phyloP scores from a whole-genome alignment of 1,139 yeast species.

The Yamadazyma songkhlaensis region DNA sequence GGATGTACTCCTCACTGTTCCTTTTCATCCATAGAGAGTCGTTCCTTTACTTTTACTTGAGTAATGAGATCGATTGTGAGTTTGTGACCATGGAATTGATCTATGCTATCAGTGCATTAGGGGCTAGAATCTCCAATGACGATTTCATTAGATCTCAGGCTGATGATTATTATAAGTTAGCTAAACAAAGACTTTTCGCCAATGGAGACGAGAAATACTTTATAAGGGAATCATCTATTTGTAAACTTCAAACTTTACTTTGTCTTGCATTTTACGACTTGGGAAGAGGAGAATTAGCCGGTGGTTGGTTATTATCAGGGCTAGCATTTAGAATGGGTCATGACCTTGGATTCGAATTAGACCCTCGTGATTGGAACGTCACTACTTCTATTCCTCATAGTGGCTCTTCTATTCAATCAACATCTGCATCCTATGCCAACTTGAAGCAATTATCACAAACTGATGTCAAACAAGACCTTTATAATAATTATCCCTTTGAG shows the following conservation, averaged over 20 bases:
- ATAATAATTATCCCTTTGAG: slow-evolving; percentile 11
- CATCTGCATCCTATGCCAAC: no score
- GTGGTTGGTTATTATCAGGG: slow-evolving; percentile 14
- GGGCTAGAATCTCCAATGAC: no score
- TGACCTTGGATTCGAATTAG: slow-evolving; percentile 13
- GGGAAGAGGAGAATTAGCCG: slow-evolving; percentile 11
- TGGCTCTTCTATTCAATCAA: no score
- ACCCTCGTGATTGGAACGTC: slow-evolving; percentile 14
- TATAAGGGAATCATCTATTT: slow-evolving; percentile 9
- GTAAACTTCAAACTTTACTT: slow-evolving; percentile 11
- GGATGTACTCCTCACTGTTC: slow-evolving; percentile 6
- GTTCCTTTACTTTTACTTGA: no score
- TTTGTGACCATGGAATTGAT: no score
- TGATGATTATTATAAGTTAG: slow-evolving; percentile 7
- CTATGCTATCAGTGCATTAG: no score
- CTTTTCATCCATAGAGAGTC: neutral
- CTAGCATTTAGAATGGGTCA: slow-evolving; percentile 12
- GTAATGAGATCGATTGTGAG: no score
- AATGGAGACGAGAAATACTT: slow-evolving; percentile 6
- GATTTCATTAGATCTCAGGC: neutral
- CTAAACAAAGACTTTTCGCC: slow-evolving; percentile 4
- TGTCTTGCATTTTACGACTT: slow-evolving; percentile 14
- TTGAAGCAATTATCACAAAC: no score
- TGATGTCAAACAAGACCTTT: slow-evolving; percentile 5
- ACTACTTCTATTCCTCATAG: slow-evolving; percentile 2